phyloP scores from a whole-genome alignment of 345 rosid genomes.

The Salix udensis region DNA sequence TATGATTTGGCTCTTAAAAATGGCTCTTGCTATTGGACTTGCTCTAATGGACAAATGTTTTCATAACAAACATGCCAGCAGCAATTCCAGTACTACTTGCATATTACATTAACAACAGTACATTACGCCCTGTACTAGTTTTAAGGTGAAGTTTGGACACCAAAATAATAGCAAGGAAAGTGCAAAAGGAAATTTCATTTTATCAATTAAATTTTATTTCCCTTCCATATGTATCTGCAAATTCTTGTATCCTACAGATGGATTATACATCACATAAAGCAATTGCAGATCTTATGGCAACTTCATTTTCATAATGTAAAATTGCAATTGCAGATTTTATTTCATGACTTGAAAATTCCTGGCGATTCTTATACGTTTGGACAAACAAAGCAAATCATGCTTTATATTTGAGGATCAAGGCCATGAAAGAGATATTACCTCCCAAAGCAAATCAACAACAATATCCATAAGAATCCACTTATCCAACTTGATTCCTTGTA shows the following conservation, averaged over 20 bases:
- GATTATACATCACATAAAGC: not conserved
- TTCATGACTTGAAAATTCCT: not conserved
- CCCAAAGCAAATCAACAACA: conserved; percentile 69
- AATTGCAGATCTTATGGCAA: not conserved
- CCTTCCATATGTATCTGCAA: not conserved
- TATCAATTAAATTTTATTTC: not conserved
- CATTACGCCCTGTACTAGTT: not conserved
- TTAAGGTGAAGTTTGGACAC: not conserved
- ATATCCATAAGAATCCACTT: conserved; percentile 58
- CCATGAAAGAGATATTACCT: conserved; percentile 40
- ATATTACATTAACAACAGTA: not conserved
- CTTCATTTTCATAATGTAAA: not conserved
- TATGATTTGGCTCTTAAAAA: no score
- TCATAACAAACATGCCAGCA: not conserved
- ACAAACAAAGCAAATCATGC: not conserved
- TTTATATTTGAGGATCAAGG: not conserved
- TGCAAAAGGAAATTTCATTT: not conserved
- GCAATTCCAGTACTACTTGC: not conserved
- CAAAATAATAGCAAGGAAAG: not conserved
- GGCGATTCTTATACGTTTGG: not conserved
- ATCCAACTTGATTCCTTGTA: conserved; percentile 83
- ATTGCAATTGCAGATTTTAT: not conserved
- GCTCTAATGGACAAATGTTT: not conserved
- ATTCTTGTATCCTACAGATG: not conserved
- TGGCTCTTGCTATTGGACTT: no score